Conservation (phyloP, 2,329 filamentous ascomycete genomes). For the Fusarium circinatum region DNA sequence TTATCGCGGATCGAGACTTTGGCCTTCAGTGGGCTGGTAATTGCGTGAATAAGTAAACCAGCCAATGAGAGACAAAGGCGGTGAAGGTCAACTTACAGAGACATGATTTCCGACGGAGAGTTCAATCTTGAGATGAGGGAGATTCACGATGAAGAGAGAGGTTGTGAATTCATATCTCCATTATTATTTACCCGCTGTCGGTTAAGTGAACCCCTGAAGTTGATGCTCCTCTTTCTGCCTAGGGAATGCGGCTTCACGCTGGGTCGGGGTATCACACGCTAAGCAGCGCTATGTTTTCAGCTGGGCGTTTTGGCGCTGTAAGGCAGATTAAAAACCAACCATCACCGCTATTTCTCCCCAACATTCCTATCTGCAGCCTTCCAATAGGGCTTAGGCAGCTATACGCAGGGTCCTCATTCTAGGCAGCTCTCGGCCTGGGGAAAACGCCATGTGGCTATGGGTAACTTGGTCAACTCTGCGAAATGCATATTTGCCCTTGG, state of each 20-base stretch:
- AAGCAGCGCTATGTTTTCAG: conserved; percentile 38
- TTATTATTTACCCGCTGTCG: background rate
- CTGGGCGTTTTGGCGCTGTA: conserved; percentile 35
- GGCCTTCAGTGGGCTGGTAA: conserved; percentile 55
- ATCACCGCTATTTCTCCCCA: conserved; percentile 4
- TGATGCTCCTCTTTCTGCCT: background rate
- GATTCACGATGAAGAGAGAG: background rate
- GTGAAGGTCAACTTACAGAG: conserved; percentile 8
- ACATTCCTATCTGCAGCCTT: background rate
- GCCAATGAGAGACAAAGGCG: background rate
- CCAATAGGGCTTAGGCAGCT: background rate
- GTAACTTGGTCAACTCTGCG: background rate
- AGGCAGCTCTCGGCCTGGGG: background rate
- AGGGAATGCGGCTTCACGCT: background rate
- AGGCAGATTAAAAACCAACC: conserved; percentile 19
- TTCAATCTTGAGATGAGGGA: background rate
- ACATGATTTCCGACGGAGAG: background rate
- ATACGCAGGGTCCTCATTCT: background rate
- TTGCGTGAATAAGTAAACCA: background rate
- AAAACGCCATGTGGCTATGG: background rate
- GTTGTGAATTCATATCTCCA: background rate
- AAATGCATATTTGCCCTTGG: background rate
- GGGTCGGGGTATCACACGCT: conserved; percentile 14
- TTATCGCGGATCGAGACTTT: conserved; percentile 56
- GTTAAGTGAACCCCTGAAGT: conserved; percentile 3